phyloP scores from a whole-genome alignment of 2,329 filamentous ascomycete genomes.

The Teratosphaeria nubilosa region DNA sequence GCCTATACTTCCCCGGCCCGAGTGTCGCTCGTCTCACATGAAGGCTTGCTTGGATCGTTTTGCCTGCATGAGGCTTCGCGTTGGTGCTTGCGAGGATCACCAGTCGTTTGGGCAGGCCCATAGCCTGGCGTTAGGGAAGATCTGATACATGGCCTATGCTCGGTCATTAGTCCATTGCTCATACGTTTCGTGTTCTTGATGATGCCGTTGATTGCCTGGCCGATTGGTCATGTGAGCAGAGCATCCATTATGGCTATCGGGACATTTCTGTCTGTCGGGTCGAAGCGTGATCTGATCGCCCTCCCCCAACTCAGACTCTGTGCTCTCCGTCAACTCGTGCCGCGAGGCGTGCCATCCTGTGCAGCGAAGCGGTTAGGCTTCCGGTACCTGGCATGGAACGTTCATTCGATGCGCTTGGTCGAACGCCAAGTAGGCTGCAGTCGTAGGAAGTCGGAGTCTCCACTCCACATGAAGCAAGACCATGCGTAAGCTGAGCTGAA shows the following conservation, averaged over 20 bases:
- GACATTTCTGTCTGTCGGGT: background rate
- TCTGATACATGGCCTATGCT: conserved; percentile 7
- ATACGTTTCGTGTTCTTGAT: background rate
- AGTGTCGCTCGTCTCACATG: conserved; percentile 3
- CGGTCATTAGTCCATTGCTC: background rate
- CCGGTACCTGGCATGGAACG: conserved; percentile 8
- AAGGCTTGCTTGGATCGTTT: conserved; percentile 6
- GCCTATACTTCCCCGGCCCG: background rate
- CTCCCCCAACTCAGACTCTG: background rate
- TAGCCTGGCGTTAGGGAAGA: background rate
- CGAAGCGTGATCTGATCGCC: conserved; percentile 5
- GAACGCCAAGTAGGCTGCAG: background rate
- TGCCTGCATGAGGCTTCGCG: conserved; percentile 5
- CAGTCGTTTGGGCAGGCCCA: conserved; percentile 3
- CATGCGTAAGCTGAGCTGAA: background rate
- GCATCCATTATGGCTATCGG: background rate
- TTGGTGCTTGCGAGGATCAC: conserved; percentile 4
- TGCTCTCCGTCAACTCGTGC: conserved; percentile 5
- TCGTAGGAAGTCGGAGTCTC: background rate
- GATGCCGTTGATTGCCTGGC: background rate
- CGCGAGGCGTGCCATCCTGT: conserved; percentile 6
- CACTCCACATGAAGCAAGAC: background rate
- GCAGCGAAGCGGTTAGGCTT: conserved; percentile 1
- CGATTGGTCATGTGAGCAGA: background rate
- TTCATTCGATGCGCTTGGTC: background rate